phyloP scores from a whole-genome alignment of 306 rosid species.

The Glycine soja region DNA sequence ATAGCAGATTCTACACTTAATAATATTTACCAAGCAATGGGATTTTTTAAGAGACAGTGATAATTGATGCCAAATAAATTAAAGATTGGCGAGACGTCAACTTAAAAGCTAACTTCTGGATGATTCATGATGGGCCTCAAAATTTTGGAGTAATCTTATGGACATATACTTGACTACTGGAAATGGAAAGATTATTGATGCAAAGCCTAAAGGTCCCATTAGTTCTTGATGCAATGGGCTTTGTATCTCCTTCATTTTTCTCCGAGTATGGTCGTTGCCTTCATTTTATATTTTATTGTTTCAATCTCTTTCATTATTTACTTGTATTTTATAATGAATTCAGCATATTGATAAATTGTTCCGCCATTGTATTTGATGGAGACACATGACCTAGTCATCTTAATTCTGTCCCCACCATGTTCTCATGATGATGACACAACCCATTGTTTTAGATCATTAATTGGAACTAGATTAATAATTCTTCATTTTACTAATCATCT shows the following conservation, averaged over 20 bases:
- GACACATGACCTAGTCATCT: conserved; percentile 19
- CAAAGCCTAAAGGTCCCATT: conserved; percentile 48
- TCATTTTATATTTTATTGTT: conserved; percentile 17
- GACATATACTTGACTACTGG: conserved; percentile 51
- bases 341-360: conserved; percentile 27
- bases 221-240: conserved; percentile 1
- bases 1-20: conserved; percentile 79
- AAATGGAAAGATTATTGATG: conserved; percentile 45
- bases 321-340: conserved; percentile 30
- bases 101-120: conserved; percentile 56
- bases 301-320: conserved; percentile 36
- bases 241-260: too few species aligned
- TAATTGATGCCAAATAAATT: conserved; percentile 46
- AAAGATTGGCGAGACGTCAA: conserved; percentile 49
- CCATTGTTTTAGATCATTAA: neutral
- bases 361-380: conserved; percentile 34
- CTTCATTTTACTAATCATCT: too few species aligned
- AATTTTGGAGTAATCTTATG: conserved; percentile 49
- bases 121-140: conserved; percentile 47
- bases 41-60: conserved; percentile 71
- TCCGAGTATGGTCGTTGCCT: conserved; percentile 16
- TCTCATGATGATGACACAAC: neutral
- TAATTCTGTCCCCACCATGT: neutral
- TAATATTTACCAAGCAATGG: conserved; percentile 93
- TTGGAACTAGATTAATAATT: neutral